Conservation (phyloP, 202 grass and related monocot genomes). For the Bolboschoenoplectus hybrid region DNA sequence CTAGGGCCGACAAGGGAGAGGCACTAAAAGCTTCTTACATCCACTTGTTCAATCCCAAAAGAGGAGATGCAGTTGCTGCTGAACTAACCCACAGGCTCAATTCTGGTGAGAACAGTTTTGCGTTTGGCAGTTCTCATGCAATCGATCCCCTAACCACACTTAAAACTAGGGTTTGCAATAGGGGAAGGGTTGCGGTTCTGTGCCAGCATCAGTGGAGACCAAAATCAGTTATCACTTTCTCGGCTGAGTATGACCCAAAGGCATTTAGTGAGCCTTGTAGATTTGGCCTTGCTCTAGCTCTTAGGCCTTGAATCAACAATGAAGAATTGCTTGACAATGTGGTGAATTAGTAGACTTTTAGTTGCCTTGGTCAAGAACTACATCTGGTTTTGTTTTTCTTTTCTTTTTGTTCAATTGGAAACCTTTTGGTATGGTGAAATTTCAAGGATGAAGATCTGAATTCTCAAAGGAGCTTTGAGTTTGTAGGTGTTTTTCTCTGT, state of each 20-base stretch:
- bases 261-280: slow-evolving; percentile 61
- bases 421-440: not conserved
- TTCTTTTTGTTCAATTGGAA: not conserved
- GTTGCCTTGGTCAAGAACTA: not conserved
- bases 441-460: not conserved
- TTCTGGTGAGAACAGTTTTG: slow-evolving; percentile 76
- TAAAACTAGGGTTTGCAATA: slow-evolving; percentile 72
- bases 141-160: slow-evolving; percentile 62
- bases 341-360: not conserved
- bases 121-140: slow-evolving; percentile 68
- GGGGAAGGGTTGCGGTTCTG: slow-evolving; percentile 60
- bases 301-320: slow-evolving; percentile 67
- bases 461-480: slow-evolving; percentile 1
- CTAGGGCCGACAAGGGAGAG: slow-evolving; percentile 79
- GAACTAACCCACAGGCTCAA: slow-evolving; percentile 77
- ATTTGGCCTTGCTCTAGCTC: slow-evolving; percentile 59
- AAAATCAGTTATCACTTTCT: slow-evolving; percentile 71
- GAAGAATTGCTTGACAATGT: not conserved
- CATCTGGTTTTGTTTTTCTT: not conserved
- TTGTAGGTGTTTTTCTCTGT: slow-evolving; percentile 8
- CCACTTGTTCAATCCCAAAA: slow-evolving; percentile 64
- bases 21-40: slow-evolving; percentile 80
- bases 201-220: slow-evolving; percentile 86
- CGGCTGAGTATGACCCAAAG: slow-evolving; percentile 80
- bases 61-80: slow-evolving; percentile 62